Evolutionary conservation across 257 asterid genomes (phyloP).

Genomic region (Solanum chilense): DNA sequence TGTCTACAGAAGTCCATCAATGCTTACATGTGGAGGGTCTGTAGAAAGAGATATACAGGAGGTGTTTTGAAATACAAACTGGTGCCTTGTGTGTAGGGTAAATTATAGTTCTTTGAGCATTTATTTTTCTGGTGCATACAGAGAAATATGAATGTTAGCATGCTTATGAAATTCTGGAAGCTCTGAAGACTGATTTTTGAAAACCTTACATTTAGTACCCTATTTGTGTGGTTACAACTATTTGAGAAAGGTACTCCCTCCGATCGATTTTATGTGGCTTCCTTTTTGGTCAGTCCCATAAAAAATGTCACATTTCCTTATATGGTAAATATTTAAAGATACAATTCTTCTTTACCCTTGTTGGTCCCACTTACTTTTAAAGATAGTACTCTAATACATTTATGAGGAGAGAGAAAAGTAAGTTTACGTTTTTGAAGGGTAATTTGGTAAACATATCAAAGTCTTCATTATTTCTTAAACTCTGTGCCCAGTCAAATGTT

Average conservation of each 20-base stretch:
- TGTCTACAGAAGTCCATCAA: neutral
- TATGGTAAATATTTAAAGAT: too few species aligned
- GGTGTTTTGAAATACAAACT: neutral
- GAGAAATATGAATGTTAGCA: neutral
- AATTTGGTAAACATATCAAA: too few species aligned
- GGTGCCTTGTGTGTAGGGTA: neutral
- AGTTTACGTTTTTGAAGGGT: too few species aligned
- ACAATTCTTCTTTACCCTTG: too few species aligned
- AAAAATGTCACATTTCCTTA: too few species aligned
- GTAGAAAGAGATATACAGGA: neutral
- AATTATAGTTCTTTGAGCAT: neutral
- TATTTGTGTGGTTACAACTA: neutral
- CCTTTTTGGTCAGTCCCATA: too few species aligned
- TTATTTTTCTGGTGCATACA: neutral
- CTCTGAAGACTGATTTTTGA: neutral
- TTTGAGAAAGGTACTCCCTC: neutral
- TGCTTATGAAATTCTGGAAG: neutral
- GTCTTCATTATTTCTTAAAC: too few species aligned
- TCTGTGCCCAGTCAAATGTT: too few species aligned
- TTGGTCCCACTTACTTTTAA: too few species aligned
- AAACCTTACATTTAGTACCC: neutral
- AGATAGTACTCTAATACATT: too few species aligned
- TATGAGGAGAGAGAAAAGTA: too few species aligned
- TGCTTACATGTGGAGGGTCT: neutral
- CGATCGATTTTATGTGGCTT: too few species aligned